phyloP scores from a whole-genome alignment of 1,284 basidiomycete genomes.

The Apiotrichum akiyoshidainum region DNA sequence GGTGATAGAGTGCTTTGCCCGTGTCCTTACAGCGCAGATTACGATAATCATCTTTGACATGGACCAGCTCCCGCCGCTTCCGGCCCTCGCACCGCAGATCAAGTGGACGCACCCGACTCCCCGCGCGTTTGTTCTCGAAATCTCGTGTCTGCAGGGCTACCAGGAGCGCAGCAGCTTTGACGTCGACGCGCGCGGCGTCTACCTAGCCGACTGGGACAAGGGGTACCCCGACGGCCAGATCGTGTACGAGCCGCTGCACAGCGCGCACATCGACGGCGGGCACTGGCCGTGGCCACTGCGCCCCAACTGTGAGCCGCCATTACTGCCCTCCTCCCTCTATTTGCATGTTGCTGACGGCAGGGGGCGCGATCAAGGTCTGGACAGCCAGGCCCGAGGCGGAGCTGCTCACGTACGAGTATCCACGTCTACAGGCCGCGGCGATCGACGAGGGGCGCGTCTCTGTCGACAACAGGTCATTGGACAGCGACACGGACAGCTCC shows the following conservation, averaged over 20 bases:
- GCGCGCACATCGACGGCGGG: background rate
- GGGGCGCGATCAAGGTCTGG: constrained; percentile 11
- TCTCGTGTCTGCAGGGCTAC: constrained; percentile 9
- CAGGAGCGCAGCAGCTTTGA: background rate
- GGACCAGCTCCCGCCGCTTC: background rate
- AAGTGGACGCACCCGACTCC: background rate
- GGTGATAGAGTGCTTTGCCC: background rate
- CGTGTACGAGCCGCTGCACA: background rate
- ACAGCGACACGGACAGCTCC: background rate
- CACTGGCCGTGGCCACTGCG: constrained; percentile 2
- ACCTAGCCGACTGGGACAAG: constrained; percentile 15
- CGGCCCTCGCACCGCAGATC: background rate
- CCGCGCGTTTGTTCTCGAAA: background rate
- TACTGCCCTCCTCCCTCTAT: too few relatives aligned
- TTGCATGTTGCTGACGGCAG: constrained; percentile 3
- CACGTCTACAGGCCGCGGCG: background rate
- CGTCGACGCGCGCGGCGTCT: constrained; percentile 12
- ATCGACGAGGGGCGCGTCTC: background rate
- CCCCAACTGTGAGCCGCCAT: constrained; percentile 10
- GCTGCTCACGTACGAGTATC: constrained; percentile 2
- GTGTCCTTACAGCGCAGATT: background rate
- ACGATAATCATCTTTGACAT: constrained; percentile 2
- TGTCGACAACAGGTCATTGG: background rate
- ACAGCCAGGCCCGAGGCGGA: constrained; percentile 1
- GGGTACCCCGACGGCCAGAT: background rate